These are phyloP conservation scores for Akanthomyces dipterigenus DNA, from an alignment of 2,329 filamentous ascomycete genomes.

Conservation along the genomic window DNA sequence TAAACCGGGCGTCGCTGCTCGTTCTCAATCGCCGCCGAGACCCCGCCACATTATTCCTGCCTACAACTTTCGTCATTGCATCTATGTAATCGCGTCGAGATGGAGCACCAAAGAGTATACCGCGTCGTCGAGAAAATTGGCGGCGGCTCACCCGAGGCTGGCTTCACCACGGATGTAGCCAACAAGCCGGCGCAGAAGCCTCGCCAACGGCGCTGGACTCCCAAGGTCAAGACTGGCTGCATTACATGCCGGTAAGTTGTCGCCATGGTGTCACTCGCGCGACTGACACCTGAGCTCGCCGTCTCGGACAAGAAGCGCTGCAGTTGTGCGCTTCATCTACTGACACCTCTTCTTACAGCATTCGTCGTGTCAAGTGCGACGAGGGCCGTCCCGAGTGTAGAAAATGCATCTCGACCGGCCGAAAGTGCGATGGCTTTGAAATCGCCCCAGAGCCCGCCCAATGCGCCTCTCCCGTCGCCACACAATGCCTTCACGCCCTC, in stretches of 20 bases:
- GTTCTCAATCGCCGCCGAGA: background rate
- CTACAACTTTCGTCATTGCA: background rate
- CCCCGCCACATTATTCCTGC: background rate
- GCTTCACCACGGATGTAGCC: background rate
- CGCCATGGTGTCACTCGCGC: background rate
- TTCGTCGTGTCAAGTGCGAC: slow-evolving; percentile 23
- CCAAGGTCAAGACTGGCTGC: slow-evolving; percentile 18
- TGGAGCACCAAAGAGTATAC: slow-evolving; percentile 7
- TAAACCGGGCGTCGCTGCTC: background rate
- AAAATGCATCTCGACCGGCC: slow-evolving; percentile 18
- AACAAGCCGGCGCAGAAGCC: background rate
- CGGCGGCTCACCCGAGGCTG: background rate
- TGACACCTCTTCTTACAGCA: slow-evolving; percentile 11
- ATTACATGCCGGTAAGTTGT: slow-evolving; percentile 17
- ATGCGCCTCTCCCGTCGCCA: background rate
- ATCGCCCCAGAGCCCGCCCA: background rate
- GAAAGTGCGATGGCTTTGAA: slow-evolving; percentile 17
- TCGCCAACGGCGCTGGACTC: slow-evolving; percentile 9
- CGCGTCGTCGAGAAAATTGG: background rate
- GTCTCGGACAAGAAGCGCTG: background rate
- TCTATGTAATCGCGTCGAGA: background rate
- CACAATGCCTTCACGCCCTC: background rate
- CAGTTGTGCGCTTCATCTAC: background rate
- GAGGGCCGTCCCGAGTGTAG: slow-evolving; percentile 20
- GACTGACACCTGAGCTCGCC: background rate